Evolutionary conservation across 768 basidiomycete species (phyloP), one percentile per base, ranked within the genome.

Genomic region (Solioccasus polychromus): DNA sequence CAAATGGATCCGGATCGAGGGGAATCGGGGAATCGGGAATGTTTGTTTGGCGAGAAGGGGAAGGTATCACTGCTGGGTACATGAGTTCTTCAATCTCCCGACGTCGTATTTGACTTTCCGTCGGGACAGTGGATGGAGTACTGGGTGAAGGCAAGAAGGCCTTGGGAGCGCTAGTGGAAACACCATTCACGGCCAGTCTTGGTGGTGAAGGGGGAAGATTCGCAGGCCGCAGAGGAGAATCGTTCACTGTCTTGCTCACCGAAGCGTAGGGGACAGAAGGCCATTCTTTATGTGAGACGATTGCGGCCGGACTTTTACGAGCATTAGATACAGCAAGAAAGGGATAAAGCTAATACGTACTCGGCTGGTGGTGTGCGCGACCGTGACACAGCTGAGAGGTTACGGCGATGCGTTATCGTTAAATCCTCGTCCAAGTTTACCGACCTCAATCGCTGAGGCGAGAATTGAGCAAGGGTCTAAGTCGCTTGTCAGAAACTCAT

Each of bases 1-100:
- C 82, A 57, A 91, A 90, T 22, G 88, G 88, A 67, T 91, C 88
- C 8, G 88, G 85, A 9, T 87, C 86, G n/a, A 89, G 70, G 30
- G 89, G 89, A 44, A 90, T 85, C 18, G 85, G 83, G 2, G 82
- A 81, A 32, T 71, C 72, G 8, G 68, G 49, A 55, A 48, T 29
- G 45, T 59, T 42, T 48, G 54, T 35, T 42, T 59, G 55, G 43
- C 26, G 52, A 24, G 59, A 53, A 44, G 62, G 51, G 20, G 66
- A 53, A 17, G 65, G 59, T 22, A 65, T 61, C 34, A 68, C 61
- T 23, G 70, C 59, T 19, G 75, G 72, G 60, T 80, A 84, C 17
- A 69, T 57, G 11, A 59, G 62, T 23, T 74, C 70, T 42, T 80
- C 73, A 43, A 80, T 75, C 50, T 79, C 77, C 31, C 78, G 76